phyloP scores from a whole-genome alignment of 78 protist species.

The Polysphondylium violaceum region DNA sequence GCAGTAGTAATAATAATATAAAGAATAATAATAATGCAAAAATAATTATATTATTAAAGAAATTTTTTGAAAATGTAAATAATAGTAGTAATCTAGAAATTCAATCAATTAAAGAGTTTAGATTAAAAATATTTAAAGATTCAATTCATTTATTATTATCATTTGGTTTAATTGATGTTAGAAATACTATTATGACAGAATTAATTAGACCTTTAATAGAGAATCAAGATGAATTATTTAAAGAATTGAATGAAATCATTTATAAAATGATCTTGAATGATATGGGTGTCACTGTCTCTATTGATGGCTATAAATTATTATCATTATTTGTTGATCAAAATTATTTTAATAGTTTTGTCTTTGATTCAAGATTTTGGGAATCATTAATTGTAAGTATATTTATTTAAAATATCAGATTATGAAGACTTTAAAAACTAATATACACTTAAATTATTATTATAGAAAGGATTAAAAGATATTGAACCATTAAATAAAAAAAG shows the following conservation, averaged over 20 bases:
- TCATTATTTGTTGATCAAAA: constrained; percentile 1
- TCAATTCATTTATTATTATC: constrained; percentile 7
- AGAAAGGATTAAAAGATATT: constrained; percentile 34
- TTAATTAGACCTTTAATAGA: constrained; percentile 1
- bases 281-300: background rate
- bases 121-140: background rate
- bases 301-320: constrained; percentile 22
- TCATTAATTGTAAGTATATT: constrained; percentile 11
- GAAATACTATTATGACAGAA: background rate
- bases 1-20: background rate
- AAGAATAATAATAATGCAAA: background rate
- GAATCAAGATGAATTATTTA: background rate
- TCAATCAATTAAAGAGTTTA: background rate
- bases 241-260: background rate
- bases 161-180: background rate
- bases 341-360: background rate
- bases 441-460: background rate
- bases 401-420: background rate
- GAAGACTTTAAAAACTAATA: background rate
- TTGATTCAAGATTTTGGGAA: constrained; percentile 21
- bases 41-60: constrained; percentile 1
- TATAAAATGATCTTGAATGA: constrained; percentile 12
- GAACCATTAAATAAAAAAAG: constrained; percentile 63
- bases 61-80: background rate
- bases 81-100: background rate